Evolutionary conservation across 1,284 basidiomycete species (phyloP), one percentile per base, ranked within the genome.

Genomic region (Meira miltonrushii): DNA sequence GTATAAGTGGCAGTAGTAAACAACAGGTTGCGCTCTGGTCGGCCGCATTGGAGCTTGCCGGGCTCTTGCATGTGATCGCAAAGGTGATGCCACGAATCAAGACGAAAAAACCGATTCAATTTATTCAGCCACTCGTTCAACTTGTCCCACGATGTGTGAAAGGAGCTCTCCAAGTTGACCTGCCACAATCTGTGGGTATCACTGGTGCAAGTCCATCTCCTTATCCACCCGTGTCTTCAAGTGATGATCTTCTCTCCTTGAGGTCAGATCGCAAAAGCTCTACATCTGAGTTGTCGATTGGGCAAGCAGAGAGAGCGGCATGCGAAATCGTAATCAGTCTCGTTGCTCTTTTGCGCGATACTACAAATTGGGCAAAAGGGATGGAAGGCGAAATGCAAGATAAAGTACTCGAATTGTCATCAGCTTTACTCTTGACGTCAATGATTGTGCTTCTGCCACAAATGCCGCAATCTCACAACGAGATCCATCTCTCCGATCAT

Each of bases 91-190:
- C 69, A 4, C 66, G 66, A 33, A 70, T 74, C 55, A 62, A 62
- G n/a, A 70, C 71, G 17, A 65, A 70, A 54, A 72, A 70, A 52
- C 67, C 67, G 13, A 57, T 59, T 39, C 58, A 57, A 23, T 74
- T 74, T 51, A 38, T 69, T 62, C 39, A 60, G 48, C 51, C 69
- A 61, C 54, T 74, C 4, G 55, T 64, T 47, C 54, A 21, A 8
- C 58, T 61, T 2, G 55, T 72, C 19, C 65, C 69, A 11, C 59
- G 21, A 51, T 46, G 1, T 50, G 46, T 49, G 43, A 55, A 58
- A 54, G 15, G 23, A 38, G 62, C 19, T 12, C 15, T 39, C 7
- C 13, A 15, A 5, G 21, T 5, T 7, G 13, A 13, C 5, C 6
- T 13, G 6, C 12, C 17, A 25, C n/a, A 48, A 8, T 15, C 8